These are phyloP conservation scores for Tetrahymena thermophila DNA, from an alignment of 73 alveolate species.

Conservation along the genomic window DNA sequence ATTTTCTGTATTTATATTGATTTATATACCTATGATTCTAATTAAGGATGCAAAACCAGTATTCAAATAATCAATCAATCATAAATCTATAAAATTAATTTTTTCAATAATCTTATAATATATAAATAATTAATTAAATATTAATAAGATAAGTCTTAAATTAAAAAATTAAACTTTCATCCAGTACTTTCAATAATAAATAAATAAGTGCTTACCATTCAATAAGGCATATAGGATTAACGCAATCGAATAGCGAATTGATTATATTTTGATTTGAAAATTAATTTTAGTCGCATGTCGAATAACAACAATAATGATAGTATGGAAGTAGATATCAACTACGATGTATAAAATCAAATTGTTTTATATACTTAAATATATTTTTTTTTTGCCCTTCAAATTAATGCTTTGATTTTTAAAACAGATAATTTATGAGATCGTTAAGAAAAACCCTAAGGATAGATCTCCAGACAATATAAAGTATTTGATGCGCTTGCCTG, in stretches of 20 bases:
- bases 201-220: not conserved
- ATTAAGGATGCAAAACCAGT: not conserved
- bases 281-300: not conserved
- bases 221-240: not conserved
- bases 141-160: no score
- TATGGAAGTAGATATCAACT: not conserved
- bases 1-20: not conserved
- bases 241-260: not conserved
- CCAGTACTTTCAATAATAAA: not conserved
- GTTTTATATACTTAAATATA: not conserved
- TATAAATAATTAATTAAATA: no score
- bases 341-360: not conserved
- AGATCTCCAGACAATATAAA: not conserved
- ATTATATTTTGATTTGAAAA: not conserved
- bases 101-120: not conserved
- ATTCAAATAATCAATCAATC: not conserved
- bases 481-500: not conserved
- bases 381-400: not conserved
- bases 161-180: not conserved
- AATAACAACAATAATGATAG: not conserved
- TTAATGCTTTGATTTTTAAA: not conserved
- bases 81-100: not conserved
- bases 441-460: not conserved
- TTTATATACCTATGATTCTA: not conserved
- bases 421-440: not conserved